Evolutionary conservation across 805 yeast species (phyloP), one percentile per base, ranked within the genome.

Genomic region (Lachancea lanzarotensis): DNA sequence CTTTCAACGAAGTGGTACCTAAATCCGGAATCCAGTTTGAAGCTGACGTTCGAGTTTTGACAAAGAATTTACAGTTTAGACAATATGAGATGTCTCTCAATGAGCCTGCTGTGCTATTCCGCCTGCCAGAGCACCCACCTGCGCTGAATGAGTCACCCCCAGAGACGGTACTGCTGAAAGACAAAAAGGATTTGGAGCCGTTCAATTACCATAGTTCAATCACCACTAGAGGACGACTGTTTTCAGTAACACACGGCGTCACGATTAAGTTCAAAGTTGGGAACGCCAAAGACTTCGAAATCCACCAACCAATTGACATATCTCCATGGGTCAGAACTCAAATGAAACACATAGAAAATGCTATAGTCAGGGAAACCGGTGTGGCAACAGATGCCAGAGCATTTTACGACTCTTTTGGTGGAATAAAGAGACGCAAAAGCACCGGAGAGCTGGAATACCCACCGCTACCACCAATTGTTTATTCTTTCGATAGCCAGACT

Each of bases 311-410:
- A 1, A 61, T 81, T 3, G 74, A 75, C 1, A 68, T 81, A 0
- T 67, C 81, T 22, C 80, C 81, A 1, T 78, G 73, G 65, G 73
- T 77, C 52, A 59, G 73, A 31, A 51, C 59, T 2, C 70, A 75
- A 51, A 66, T 80, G 35, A 71, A 68, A 29, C 71, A 77, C 45
- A 56, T 80, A 11, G 67, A 79, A 45, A 70, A 68, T 47, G 72
- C 82, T 73, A 76, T 81, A 15, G 51, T 70, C 46, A 67, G 70
- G 40, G 82, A 81, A 56, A 74, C 76, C 43, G 75, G 72, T 32
- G 46, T 65, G 19, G 76, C 83, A 1, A 59, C 55, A 27, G 53
- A 50, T 45, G 67, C 69, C 2, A 58, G 54, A 37, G 53, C 56
- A 35, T 64, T 66, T 42, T 65, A 67, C 33, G 58, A 54, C 13